Conservation (phyloP, 805 yeast species). For the Yarrowia hollandica region DNA sequence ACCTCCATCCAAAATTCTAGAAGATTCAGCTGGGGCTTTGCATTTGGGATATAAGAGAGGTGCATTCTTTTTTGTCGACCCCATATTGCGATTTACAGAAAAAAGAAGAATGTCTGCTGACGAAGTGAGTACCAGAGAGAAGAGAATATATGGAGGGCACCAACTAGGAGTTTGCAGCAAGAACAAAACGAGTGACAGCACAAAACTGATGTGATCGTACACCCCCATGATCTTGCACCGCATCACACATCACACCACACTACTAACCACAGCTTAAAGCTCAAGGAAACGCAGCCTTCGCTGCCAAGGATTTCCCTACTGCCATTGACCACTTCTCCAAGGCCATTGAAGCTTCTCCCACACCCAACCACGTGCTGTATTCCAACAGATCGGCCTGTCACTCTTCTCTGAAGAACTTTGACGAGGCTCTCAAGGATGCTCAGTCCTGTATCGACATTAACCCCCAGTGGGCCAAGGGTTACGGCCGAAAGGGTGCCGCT, state of each 20-base stretch:
- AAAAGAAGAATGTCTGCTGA: conserved; percentile 22
- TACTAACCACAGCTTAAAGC: conserved; percentile 56
- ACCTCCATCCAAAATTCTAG: neutral
- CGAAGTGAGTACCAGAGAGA: conserved; percentile 16
- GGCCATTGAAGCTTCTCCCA: conserved; percentile 79
- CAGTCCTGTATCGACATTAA: conserved; percentile 76
- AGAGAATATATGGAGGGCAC: neutral
- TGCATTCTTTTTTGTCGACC: conserved; percentile 5
- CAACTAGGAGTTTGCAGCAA: no score
- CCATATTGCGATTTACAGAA: neutral
- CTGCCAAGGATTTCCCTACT: conserved; percentile 75
- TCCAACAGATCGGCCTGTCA: conserved; percentile 93
- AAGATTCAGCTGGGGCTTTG: conserved; percentile 15
- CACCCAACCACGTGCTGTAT: conserved; percentile 87
- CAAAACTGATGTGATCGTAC: no score
- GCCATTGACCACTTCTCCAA: conserved; percentile 81
- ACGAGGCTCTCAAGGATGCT: conserved; percentile 81
- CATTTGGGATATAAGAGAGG: conserved; percentile 21
- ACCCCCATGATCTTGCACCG: no score
- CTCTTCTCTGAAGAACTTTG: conserved; percentile 74
- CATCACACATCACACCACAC: no score
- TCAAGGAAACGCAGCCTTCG: conserved; percentile 90
- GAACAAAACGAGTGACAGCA: no score
- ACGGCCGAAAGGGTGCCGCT: conserved; percentile 92
- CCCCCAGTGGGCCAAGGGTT: conserved; percentile 93